A percentile compares a stretch with the other conserved stretches of the same genome.
Evolutionary conservation across 1,284 basidiomycete genomes (phyloP).

Genomic region (Termitomyces sp.): DNA sequence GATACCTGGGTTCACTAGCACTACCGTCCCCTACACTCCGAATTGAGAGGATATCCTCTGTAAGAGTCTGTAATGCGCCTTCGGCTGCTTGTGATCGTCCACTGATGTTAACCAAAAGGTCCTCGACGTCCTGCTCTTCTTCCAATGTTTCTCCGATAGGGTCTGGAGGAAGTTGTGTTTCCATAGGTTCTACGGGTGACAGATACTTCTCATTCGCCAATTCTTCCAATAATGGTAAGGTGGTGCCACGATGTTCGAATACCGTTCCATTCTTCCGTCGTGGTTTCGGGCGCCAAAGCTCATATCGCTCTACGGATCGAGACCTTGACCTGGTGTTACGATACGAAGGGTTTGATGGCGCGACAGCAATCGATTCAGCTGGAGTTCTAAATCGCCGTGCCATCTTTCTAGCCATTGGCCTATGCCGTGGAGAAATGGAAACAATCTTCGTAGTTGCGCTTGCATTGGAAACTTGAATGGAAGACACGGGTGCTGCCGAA

Average conservation of each 20-base stretch:
- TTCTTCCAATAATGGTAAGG: neutral
- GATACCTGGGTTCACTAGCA: neutral
- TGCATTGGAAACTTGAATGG: neutral
- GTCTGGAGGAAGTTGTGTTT: neutral
- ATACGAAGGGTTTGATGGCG: conserved; percentile 14
- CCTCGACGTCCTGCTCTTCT: conserved; percentile 23
- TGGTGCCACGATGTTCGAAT: neutral
- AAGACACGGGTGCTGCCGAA: neutral
- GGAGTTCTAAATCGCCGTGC: neutral
- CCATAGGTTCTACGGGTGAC: neutral
- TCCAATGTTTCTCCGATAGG: conserved; percentile 4
- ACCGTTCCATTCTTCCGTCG: neutral
- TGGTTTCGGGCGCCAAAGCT: conserved; percentile 1
- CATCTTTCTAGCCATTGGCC: conserved; percentile 6
- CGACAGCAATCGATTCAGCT: neutral
- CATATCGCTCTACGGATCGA: conserved; percentile 19
- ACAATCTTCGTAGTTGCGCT: neutral
- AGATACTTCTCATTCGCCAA: neutral
- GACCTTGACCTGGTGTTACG: conserved; percentile 19
- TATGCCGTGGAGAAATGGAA: neutral
- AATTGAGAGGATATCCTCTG: neutral
- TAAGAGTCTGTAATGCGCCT: neutral
- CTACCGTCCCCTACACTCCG: neutral
- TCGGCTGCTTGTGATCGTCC: neutral
- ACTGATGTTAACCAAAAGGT: conserved; percentile 16